Evolutionary conservation across 345 rosid species (phyloP).

Genomic region (Ricinus communis): DNA sequence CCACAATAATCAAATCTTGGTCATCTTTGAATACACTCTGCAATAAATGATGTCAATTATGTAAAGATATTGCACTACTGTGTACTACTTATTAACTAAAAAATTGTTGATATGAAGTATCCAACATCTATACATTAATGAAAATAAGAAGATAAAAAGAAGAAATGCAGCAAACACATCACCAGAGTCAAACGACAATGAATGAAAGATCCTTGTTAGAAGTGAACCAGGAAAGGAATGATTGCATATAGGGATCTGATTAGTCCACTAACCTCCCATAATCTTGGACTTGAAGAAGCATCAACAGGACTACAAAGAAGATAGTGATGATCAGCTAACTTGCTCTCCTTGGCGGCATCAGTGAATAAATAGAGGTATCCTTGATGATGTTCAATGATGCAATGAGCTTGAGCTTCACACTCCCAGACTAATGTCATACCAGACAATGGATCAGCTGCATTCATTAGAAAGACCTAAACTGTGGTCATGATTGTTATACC

Average conservation of each 20-base stretch:
- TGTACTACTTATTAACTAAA: background rate
- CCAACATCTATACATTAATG: background rate
- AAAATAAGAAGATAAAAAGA: slow-evolving; percentile 4
- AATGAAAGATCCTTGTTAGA: background rate
- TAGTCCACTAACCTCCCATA: slow-evolving; percentile 74
- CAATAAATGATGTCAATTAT: slow-evolving; percentile 13
- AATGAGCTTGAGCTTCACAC: slow-evolving; percentile 75
- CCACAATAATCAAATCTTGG: slow-evolving; percentile 58
- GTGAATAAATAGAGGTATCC: slow-evolving; percentile 82
- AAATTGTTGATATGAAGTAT: slow-evolving; percentile 7
- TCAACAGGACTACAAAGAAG: slow-evolving; percentile 63
- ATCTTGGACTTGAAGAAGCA: slow-evolving; percentile 48
- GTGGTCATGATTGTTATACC: slow-evolving; percentile 33
- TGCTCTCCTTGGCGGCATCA: slow-evolving; percentile 68
- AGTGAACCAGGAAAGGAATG: background rate
- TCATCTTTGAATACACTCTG: slow-evolving; percentile 64
- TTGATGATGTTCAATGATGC: slow-evolving; percentile 89
- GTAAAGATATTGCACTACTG: background rate
- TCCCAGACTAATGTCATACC: slow-evolving; percentile 82
- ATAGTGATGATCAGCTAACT: slow-evolving; percentile 63
- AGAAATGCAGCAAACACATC: background rate
- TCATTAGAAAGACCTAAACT: slow-evolving; percentile 88
- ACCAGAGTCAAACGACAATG: background rate
- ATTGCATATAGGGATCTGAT: slow-evolving; percentile 1
- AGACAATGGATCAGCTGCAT: slow-evolving; percentile 87